Evolutionary conservation across 139 green algal genomes (phyloP).

Genomic region (Mesotaenium endlicherianum): DNA sequence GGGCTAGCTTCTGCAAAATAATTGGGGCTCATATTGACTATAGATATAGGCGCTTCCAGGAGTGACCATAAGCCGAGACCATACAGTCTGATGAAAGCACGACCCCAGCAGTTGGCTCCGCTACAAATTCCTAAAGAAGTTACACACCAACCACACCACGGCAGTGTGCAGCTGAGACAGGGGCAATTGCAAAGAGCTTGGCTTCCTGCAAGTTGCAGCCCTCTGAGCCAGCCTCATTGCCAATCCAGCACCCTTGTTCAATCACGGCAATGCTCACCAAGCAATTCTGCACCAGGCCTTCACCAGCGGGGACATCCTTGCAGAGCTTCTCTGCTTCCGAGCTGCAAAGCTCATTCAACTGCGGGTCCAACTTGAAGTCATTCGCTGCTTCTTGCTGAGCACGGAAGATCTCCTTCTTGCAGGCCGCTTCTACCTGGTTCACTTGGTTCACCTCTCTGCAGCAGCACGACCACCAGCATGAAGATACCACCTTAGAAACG

Average conservation of each 20-base stretch:
- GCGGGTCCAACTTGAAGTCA: conserved; percentile 41
- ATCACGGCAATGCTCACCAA: conserved; percentile 31
- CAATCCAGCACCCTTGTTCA: neutral
- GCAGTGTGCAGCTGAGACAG: too few relatives aligned
- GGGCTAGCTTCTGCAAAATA: neutral
- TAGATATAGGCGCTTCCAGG: neutral
- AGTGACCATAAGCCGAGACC: too few relatives aligned
- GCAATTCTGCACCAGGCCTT: conserved; percentile 29
- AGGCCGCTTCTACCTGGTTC: conserved; percentile 15
- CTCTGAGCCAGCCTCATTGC: neutral
- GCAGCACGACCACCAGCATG: neutral
- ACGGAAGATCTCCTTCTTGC: conserved; percentile 16
- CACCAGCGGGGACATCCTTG: neutral
- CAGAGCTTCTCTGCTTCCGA: conserved; percentile 15
- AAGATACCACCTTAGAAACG: too few relatives aligned
- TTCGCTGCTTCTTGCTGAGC: conserved; percentile 25
- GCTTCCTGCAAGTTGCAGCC: too few relatives aligned
- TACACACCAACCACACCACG: neutral
- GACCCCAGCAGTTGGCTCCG: neutral
- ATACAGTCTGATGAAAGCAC: neutral
- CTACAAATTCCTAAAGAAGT: neutral
- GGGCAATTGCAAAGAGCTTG: too few relatives aligned
- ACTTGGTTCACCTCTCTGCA: conserved; percentile 24
- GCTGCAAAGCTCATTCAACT: conserved; percentile 14
- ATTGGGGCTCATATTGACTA: neutral